These are phyloP conservation scores for Trametes sp. DNA, from an alignment of 1,284 basidiomycete genomes.

Conservation along the genomic window DNA sequence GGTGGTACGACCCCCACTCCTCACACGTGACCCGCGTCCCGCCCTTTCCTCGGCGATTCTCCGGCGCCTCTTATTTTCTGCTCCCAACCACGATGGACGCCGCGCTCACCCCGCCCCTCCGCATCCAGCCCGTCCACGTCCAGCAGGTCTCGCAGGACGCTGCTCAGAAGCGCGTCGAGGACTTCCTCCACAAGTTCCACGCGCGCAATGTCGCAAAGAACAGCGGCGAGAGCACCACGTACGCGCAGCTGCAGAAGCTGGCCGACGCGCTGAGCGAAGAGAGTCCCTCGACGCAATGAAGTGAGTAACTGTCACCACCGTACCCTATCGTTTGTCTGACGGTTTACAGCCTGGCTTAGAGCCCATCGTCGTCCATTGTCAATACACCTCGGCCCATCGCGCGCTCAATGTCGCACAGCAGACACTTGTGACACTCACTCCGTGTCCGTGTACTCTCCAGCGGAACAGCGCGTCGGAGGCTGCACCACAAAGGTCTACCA, in stretches of 20 bases:
- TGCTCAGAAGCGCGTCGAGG: slow-evolving; percentile 38
- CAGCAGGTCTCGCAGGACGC: slow-evolving; percentile 37
- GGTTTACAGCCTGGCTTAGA: neutral
- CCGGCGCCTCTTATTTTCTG: neutral
- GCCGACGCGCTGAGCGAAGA: slow-evolving; percentile 43
- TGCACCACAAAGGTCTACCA: no score
- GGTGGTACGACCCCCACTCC: slow-evolving; percentile 25
- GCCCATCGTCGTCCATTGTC: neutral
- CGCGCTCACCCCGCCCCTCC: slow-evolving; percentile 42
- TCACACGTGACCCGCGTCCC: slow-evolving; percentile 21
- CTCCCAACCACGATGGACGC: slow-evolving; percentile 35
- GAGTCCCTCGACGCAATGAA: slow-evolving; percentile 5
- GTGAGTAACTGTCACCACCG: neutral
- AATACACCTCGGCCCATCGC: neutral
- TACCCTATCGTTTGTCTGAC: neutral
- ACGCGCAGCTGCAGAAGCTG: slow-evolving; percentile 45
- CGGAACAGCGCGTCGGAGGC: no score
- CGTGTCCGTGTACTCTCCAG: no score
- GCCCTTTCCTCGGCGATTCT: slow-evolving; percentile 1
- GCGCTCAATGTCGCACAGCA: no score
- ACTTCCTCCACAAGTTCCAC: slow-evolving; percentile 43
- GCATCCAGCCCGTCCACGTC: slow-evolving; percentile 35
- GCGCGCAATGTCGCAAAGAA: slow-evolving; percentile 40
- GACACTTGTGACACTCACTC: no score
- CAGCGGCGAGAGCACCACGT: slow-evolving; percentile 45